A percentile compares a stretch with the other conserved stretches of the same genome.
Conservation (phyloP, 2,329 filamentous ascomycete species). For the Fusarium pininemorale region DNA sequence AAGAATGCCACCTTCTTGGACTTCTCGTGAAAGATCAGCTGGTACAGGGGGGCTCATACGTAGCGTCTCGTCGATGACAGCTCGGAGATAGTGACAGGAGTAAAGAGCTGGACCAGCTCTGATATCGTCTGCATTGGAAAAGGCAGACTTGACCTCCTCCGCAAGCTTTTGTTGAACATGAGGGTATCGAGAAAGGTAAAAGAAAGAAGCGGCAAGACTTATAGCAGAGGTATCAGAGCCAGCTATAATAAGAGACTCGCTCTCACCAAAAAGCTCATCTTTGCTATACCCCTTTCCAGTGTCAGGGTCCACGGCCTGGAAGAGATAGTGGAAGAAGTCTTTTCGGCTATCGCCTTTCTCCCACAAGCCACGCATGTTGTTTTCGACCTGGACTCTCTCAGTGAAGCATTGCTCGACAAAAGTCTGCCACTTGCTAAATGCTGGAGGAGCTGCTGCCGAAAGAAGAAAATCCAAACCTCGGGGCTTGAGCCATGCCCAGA, state of each 20-base stretch:
- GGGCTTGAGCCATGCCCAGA: slow-evolving; percentile 41
- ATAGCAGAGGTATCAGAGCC: slow-evolving; percentile 35
- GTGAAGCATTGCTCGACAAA: slow-evolving; percentile 35
- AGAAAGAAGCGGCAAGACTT: slow-evolving; percentile 25
- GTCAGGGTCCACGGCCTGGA: slow-evolving; percentile 32
- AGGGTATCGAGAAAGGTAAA: slow-evolving; percentile 29
- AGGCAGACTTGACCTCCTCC: slow-evolving; percentile 12
- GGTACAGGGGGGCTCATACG: slow-evolving; percentile 37
- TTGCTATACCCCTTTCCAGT: slow-evolving; percentile 38
- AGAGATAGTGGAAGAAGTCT: slow-evolving; percentile 41
- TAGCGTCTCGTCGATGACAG: slow-evolving; percentile 39
- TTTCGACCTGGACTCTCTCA: slow-evolving; percentile 24
- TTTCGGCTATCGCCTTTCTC: slow-evolving; percentile 22
- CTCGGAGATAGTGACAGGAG: slow-evolving; percentile 38
- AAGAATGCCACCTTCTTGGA: slow-evolving; percentile 22
- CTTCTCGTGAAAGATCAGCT: slow-evolving; percentile 26
- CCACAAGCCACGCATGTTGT: not conserved
- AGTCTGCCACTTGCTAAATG: slow-evolving; percentile 23
- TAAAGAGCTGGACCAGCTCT: slow-evolving; percentile 4
- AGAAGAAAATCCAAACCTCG: slow-evolving; percentile 35
- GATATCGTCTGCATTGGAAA: slow-evolving; percentile 17
- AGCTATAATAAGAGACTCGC: slow-evolving; percentile 36
- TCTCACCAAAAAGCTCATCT: slow-evolving; percentile 39
- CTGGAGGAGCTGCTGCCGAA: slow-evolving; percentile 22
- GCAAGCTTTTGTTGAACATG: slow-evolving; percentile 14